Conservation (phyloP, 2,329 filamentous ascomycete genomes). For the Westerdykella ornata region DNA sequence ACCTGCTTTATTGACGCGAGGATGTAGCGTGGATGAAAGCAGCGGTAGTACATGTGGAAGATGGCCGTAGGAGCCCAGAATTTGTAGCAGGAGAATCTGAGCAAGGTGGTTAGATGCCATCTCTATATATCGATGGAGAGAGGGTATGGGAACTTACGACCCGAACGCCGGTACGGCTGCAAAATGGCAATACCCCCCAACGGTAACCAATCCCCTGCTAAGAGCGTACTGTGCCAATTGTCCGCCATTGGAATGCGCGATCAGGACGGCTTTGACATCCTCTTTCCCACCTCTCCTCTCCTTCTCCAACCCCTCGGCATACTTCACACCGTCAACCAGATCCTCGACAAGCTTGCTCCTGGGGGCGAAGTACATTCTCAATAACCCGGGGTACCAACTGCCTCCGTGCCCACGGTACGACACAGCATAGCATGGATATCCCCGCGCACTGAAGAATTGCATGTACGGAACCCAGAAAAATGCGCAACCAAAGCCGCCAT, state of each 20-base stretch:
- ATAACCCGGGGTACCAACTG: slow-evolving; percentile 47
- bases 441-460: slow-evolving; percentile 40
- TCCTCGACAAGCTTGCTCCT: slow-evolving; percentile 42
- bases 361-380: slow-evolving; percentile 44
- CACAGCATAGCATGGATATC: slow-evolving; percentile 48
- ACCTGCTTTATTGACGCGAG: slow-evolving; percentile 48
- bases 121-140: slow-evolving; percentile 38
- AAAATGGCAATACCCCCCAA: slow-evolving; percentile 44
- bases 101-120: slow-evolving; percentile 9
- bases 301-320: slow-evolving; percentile 31
- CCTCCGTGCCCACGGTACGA: slow-evolving; percentile 50
- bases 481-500: slow-evolving; percentile 51
- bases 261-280: slow-evolving; percentile 39
- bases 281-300: slow-evolving; percentile 9
- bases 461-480: slow-evolving; percentile 51
- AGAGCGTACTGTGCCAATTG: slow-evolving; percentile 48
- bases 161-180: slow-evolving; percentile 46
- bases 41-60: slow-evolving; percentile 38
- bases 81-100: slow-evolving; percentile 17
- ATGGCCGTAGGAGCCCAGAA: slow-evolving; percentile 22
- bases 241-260: slow-evolving; percentile 50
- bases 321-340: slow-evolving; percentile 39
- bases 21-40: slow-evolving; percentile 47
- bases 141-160: slow-evolving; percentile 37
- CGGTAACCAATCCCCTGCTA: slow-evolving; percentile 36